Base-by-base conservation (phyloP, 352 stramenopile species). In the Pythium rhizo-oryzae region DNA sequence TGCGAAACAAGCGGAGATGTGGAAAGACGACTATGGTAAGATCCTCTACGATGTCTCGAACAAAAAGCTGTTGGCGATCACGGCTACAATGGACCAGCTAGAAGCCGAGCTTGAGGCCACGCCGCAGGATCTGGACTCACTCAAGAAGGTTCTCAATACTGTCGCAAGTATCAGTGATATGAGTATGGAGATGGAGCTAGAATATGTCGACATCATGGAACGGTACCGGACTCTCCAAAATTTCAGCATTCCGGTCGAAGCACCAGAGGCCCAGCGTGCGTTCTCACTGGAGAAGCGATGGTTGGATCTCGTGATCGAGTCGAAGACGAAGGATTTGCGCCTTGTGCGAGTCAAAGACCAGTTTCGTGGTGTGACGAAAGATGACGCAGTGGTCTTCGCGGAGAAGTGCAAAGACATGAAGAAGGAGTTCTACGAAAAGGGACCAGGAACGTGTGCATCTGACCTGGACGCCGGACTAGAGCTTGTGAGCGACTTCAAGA, bases 131-230 rank as follows among this genome's bases (percentile, higher is more conserved):
- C 80, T 99, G 2, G 92, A 97, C 18, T 92, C 88, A n/a, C 82
- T 99, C 4, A 99, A 98, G 71, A 96, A 94, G 60, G 86, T 99
- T 9, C 78, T 99, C 0, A 97, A 98, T 56, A 93, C 89, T 0
- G 93, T 99, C 18, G 81, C 87, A 0, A 79, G 73, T 12, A 92
- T 99, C 30, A 76, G 69, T 0, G 81, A 93, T 46, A 87, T 90
- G 85, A 91, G 80, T 49, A 98, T 98, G 93, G 94, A 98, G 64
- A 92, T 98, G 67, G 96, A 99, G 74, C 86, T 99, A 4, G 92
- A 94, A 50, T 98, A 98, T 58, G 71, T 80, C 1, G 96, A 99
- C 61, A 93, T 98, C 41, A 96, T 91, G 39, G 96, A 99, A 71
- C 71, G 94, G 7, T 99, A 98, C 43, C 81, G 87, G 0, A 97